These are phyloP conservation scores for Vanderwaltozyma tropicalis DNA, from an alignment of 805 yeast genomes.

Conservation along the genomic window DNA sequence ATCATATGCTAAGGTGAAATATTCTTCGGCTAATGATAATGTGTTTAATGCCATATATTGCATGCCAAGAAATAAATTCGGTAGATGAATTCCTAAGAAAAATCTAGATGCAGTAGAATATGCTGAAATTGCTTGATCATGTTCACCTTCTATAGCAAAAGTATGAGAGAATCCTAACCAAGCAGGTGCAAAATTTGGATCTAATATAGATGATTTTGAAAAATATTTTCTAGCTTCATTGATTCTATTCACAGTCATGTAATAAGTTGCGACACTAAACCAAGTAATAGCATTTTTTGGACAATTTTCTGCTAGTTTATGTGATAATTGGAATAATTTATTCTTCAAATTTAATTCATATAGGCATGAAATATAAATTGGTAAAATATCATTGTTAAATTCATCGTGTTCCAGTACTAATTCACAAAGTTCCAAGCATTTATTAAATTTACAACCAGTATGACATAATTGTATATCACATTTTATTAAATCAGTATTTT, in stretches of 20 bases:
- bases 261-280: slow-evolving; percentile 88
- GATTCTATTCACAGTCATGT: slow-evolving; percentile 59
- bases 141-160: slow-evolving; percentile 96
- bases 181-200: slow-evolving; percentile 87
- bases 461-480: slow-evolving; percentile 62
- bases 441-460: slow-evolving; percentile 67
- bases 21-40: slow-evolving; percentile 74
- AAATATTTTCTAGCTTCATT: slow-evolving; percentile 80
- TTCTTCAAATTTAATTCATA: slow-evolving; percentile 78
- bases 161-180: slow-evolving; percentile 99
- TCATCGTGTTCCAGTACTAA: slow-evolving; percentile 45
- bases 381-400: slow-evolving; percentile 59
- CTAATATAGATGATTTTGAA: slow-evolving; percentile 77
- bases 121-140: slow-evolving; percentile 95
- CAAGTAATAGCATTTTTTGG: slow-evolving; percentile 79
- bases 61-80: slow-evolving; percentile 88
- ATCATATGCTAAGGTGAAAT: slow-evolving; percentile 60
- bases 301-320: slow-evolving; percentile 72
- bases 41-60: slow-evolving; percentile 87
- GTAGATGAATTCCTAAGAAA: slow-evolving; percentile 85
- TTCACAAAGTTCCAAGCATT: slow-evolving; percentile 69
- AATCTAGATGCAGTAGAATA: slow-evolving; percentile 90
- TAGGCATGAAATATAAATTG: slow-evolving; percentile 72
- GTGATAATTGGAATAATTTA: slow-evolving; percentile 69
- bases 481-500: slow-evolving; percentile 58